phyloP scores from a whole-genome alignment of 148 eudicot genomes.

The Chenopodium formosanum region DNA sequence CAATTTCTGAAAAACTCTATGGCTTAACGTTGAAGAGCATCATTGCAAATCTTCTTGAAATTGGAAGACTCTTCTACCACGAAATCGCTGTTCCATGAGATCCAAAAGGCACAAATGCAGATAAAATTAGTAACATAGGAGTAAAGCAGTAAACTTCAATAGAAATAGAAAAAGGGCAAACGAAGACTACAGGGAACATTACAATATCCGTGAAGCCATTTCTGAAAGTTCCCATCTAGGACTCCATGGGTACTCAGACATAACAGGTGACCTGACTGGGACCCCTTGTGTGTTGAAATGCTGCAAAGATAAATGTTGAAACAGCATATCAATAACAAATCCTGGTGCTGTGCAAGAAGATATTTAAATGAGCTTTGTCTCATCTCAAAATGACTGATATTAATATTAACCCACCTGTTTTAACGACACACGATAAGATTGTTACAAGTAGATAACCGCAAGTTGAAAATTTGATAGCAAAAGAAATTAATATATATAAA shows the following conservation, averaged over 20 bases:
- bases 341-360: background rate
- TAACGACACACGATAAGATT: background rate
- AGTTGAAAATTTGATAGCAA: background rate
- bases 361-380: background rate
- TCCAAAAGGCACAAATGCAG: background rate
- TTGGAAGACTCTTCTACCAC: slow-evolving; percentile 71
- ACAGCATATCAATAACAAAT: background rate
- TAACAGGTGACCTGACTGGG: slow-evolving; percentile 58
- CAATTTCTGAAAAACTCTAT: slow-evolving; percentile 6
- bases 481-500: background rate
- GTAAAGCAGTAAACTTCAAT: background rate
- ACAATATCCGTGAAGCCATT: slow-evolving; percentile 87
- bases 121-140: background rate
- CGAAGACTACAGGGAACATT: slow-evolving; percentile 20
- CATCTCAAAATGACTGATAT: background rate
- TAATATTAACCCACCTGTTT: background rate
- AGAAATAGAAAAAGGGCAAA: background rate
- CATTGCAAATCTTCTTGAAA: slow-evolving; percentile 84
- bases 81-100: slow-evolving; percentile 56
- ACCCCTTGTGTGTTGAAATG: slow-evolving; percentile 56
- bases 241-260: slow-evolving; percentile 86
- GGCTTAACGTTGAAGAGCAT: slow-evolving; percentile 47
- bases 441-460: background rate
- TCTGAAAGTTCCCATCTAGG: slow-evolving; percentile 86
- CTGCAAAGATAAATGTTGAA: slow-evolving; percentile 30